These are phyloP conservation scores for Fusarium sororula DNA, from an alignment of 2,329 filamentous ascomycete genomes.

Conservation along the genomic window DNA sequence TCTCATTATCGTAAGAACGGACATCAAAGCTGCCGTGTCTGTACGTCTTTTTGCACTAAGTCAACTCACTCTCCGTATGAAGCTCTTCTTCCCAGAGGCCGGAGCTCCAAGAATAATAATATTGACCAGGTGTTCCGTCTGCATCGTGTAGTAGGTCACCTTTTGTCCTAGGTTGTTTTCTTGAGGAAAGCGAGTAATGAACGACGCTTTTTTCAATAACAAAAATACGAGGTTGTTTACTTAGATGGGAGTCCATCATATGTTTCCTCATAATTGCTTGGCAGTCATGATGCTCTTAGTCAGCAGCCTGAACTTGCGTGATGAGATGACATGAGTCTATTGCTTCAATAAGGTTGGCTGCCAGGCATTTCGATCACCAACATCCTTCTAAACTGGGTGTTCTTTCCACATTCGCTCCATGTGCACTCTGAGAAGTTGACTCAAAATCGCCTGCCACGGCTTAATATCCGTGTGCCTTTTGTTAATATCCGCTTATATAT, in stretches of 20 bases:
- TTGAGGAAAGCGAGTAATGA: neutral
- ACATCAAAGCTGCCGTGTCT: neutral
- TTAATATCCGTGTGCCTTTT: slow-evolving; percentile 36
- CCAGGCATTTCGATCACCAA: neutral
- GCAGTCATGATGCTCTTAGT: slow-evolving; percentile 33
- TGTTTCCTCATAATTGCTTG: slow-evolving; percentile 7
- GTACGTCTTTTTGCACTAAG: neutral
- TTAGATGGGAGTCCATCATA: slow-evolving; percentile 5
- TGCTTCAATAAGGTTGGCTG: neutral
- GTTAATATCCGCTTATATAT: slow-evolving; percentile 34
- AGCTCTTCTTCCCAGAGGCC: slow-evolving; percentile 29
- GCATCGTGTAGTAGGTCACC: neutral
- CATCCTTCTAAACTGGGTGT: neutral
- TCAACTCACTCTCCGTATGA: slow-evolving; percentile 32
- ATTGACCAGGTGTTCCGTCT: slow-evolving; percentile 15
- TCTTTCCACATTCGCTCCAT: neutral
- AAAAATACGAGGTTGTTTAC: neutral
- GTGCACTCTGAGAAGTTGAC: neutral
- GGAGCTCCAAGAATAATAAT: slow-evolving; percentile 30
- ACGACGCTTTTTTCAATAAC: neutral
- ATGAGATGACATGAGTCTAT: slow-evolving; percentile 2
- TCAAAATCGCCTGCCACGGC: slow-evolving; percentile 1
- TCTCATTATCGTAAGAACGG: neutral
- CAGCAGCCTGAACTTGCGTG: slow-evolving; percentile 15
- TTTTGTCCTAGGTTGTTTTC: neutral